Conservation (phyloP, 306 rosid genomes). For the Glycine tomentella region DNA sequence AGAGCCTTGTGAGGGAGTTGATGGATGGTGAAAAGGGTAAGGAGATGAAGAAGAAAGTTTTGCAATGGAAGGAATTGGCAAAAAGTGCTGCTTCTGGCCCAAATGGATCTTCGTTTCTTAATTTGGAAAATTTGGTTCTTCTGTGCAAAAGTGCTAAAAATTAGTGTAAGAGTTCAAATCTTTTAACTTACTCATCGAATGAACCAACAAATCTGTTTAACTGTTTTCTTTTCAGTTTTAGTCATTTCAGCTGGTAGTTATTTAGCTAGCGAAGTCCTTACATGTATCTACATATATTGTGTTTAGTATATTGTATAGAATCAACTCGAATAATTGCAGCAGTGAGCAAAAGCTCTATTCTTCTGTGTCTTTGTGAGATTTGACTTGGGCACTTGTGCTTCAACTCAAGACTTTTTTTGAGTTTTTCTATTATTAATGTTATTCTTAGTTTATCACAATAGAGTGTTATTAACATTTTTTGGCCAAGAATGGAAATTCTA, state of each 20-base stretch:
- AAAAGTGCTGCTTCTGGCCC: slow-evolving; percentile 42
- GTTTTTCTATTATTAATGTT: too few species aligned
- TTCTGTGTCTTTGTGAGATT: too few species aligned
- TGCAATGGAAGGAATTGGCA: slow-evolving; percentile 60
- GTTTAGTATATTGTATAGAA: too few species aligned
- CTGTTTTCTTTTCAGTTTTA: too few species aligned
- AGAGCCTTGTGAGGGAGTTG: slow-evolving; percentile 60
- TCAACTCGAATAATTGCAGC: too few species aligned
- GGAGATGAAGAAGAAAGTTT: slow-evolving; percentile 55
- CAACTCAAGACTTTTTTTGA: background rate
- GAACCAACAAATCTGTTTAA: too few species aligned
- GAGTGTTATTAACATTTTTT: background rate
- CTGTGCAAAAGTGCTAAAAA: background rate
- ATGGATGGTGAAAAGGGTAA: slow-evolving; percentile 63
- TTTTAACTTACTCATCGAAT: background rate
- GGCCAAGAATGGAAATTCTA: background rate
- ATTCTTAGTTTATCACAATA: too few species aligned
- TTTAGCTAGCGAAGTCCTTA: too few species aligned
- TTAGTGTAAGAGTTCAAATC: background rate
- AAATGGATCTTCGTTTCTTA: slow-evolving; percentile 53
- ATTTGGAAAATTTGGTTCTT: slow-evolving; percentile 46
- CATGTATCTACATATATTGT: too few species aligned
- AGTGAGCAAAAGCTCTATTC: too few species aligned
- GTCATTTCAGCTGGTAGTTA: too few species aligned
- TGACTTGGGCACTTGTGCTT: background rate